Evolutionary conservation across 192 early-diverging fungal genomes (phyloP).

Genomic region (Coemansia sp.): DNA sequence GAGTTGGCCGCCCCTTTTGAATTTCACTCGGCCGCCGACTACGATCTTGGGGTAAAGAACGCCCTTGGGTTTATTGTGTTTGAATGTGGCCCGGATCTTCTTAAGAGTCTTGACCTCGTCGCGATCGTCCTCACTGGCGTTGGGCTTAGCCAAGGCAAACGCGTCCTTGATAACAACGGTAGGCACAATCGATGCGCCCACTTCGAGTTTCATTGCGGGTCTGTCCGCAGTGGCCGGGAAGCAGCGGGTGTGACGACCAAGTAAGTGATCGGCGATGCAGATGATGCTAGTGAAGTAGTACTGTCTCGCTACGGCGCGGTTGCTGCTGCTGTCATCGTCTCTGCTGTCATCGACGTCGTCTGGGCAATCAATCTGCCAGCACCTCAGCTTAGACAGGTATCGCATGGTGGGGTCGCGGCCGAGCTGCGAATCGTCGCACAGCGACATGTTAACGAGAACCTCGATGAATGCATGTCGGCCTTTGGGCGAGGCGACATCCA

Average conservation of each 20-base stretch:
- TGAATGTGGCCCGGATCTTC: not conserved
- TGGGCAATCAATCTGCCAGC: not conserved
- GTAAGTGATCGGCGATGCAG: not conserved
- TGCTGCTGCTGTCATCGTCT: not conserved
- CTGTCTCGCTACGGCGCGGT: too few species aligned
- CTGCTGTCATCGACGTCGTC: not conserved
- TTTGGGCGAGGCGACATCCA: not conserved
- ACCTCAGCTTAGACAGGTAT: not conserved
- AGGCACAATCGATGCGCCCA: not conserved
- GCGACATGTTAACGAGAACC: conserved; percentile 14
- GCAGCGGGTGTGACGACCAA: conserved; percentile 20
- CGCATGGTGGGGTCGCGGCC: conserved; percentile 8
- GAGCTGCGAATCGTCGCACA: conserved; percentile 12
- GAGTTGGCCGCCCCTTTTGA: not conserved
- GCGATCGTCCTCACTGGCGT: not conserved
- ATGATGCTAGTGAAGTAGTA: not conserved
- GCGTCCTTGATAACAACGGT: conserved; percentile 16
- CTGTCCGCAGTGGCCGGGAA: not conserved
- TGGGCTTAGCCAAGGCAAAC: not conserved
- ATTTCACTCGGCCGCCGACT: not conserved
- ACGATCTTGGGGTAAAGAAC: not conserved
- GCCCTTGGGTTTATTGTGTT: not conserved
- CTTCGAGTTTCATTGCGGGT: not conserved
- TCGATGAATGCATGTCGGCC: not conserved
- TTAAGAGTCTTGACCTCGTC: conserved; percentile 4